phyloP scores from a whole-genome alignment of 23 red algal genomes.

The Gracilariopsis chorda region DNA sequence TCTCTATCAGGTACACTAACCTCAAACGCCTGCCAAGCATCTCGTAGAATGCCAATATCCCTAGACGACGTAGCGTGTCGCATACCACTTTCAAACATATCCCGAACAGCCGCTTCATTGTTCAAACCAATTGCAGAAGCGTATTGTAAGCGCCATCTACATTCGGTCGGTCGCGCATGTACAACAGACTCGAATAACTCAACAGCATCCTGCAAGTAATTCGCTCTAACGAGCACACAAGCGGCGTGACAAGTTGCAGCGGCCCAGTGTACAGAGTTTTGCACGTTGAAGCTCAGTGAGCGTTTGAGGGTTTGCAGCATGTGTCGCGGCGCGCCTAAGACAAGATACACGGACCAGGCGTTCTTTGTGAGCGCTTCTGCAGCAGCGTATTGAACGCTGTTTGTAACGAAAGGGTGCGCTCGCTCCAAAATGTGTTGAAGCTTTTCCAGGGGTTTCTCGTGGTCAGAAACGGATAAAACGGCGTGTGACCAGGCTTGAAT shows the following conservation, averaged over 20 bases:
- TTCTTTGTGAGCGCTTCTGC: conserved; percentile 29
- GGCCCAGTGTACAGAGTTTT: conserved; percentile 30
- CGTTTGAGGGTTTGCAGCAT: background rate
- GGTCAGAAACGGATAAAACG: background rate
- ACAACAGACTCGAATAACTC: conserved; percentile 33
- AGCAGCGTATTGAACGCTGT: background rate
- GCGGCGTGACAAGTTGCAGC: conserved; percentile 16
- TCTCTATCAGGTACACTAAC: background rate
- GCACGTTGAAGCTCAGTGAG: conserved; percentile 27
- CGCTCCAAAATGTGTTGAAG: background rate
- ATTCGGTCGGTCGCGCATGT: background rate
- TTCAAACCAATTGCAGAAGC: background rate
- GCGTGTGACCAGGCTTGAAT: conserved; percentile 18
- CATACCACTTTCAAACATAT: background rate
- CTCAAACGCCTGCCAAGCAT: conserved; percentile 58
- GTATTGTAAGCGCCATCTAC: conserved; percentile 23
- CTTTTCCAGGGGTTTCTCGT: background rate
- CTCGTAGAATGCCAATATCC: conserved; percentile 4
- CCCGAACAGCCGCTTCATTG: background rate
- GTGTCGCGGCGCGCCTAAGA: background rate
- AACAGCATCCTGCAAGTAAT: background rate
- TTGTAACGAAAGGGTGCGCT: conserved; percentile 8
- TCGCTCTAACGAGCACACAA: background rate
- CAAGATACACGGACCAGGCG: conserved; percentile 13
- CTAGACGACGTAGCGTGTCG: background rate